Conservation (phyloP, 768 basidiomycete species). For the Tremella fuciformis region DNA sequence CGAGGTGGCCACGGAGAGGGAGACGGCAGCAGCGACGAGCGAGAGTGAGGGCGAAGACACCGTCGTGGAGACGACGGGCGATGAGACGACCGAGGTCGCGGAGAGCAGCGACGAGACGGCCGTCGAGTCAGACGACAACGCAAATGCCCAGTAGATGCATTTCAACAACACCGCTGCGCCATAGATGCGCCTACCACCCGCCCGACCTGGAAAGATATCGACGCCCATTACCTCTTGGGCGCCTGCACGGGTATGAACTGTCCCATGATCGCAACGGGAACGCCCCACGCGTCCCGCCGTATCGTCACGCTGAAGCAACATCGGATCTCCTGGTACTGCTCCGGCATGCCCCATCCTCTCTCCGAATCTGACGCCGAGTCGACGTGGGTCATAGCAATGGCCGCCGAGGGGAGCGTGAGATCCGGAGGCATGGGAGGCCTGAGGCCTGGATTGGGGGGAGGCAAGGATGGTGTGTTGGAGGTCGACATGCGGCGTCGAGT, state of each 20-base stretch:
- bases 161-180: too few species aligned
- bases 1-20: too few species aligned
- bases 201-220: neutral
- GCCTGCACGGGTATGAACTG: constrained; percentile 37
- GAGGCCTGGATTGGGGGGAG: neutral
- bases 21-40: too few species aligned
- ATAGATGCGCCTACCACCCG: neutral
- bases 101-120: too few species aligned
- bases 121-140: too few species aligned
- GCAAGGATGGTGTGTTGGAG: constrained; percentile 1
- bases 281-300: constrained; percentile 51
- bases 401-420: constrained; percentile 18
- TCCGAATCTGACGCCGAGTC: neutral
- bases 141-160: too few species aligned
- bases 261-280: constrained; percentile 50
- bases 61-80: too few species aligned
- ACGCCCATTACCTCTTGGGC: neutral
- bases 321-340: constrained; percentile 43
- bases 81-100: too few species aligned
- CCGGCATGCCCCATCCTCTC: constrained; percentile 5
- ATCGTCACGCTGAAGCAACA: constrained; percentile 54
- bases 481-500: constrained; percentile 21
- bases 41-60: too few species aligned
- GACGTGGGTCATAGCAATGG: constrained; percentile 7
- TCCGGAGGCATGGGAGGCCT: constrained; percentile 10